phyloP scores from a whole-genome alignment of 148 eudicot species.

The Vaccinium vitisidaea region DNA sequence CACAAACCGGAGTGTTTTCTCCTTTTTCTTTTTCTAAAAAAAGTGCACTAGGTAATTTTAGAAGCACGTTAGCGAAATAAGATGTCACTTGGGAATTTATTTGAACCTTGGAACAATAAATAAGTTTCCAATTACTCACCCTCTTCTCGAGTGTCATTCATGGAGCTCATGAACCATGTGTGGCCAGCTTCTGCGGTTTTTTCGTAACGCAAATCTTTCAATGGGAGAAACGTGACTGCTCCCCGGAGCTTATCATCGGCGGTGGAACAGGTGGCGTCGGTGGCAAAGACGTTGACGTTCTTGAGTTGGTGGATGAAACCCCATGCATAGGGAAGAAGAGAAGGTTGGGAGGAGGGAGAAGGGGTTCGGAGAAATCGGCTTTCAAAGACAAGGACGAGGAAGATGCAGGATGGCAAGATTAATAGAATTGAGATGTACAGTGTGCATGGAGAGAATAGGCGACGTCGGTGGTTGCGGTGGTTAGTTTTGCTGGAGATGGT shows the following conservation, averaged over 20 bases:
- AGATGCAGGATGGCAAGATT: slow-evolving; percentile 26
- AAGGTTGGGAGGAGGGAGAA: not conserved
- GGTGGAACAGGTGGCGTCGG: not conserved
- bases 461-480: slow-evolving; percentile 17
- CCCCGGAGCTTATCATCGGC: slow-evolving; percentile 37
- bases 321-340: slow-evolving; percentile 15
- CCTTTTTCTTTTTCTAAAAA: too few species aligned
- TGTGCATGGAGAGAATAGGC: slow-evolving; percentile 25
- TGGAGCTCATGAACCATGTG: slow-evolving; percentile 92
- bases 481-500: slow-evolving; percentile 23
- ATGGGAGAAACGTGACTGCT: slow-evolving; percentile 63
- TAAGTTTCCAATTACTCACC: slow-evolving; percentile 10
- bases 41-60: too few species aligned
- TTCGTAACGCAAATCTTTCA: slow-evolving; percentile 61
- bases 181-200: slow-evolving; percentile 49
- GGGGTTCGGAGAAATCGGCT: slow-evolving; percentile 34
- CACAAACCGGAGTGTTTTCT: too few species aligned
- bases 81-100: too few species aligned
- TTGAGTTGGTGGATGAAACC: slow-evolving; percentile 9
- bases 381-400: slow-evolving; percentile 45
- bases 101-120: too few species aligned
- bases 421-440: slow-evolving; percentile 21
- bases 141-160: slow-evolving; percentile 53
- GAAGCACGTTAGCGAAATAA: too few species aligned
- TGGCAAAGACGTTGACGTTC: not conserved